Base-by-base conservation (phyloP, 495 filamentous ascomycete species). In the Daldinia bambusicola region DNA sequence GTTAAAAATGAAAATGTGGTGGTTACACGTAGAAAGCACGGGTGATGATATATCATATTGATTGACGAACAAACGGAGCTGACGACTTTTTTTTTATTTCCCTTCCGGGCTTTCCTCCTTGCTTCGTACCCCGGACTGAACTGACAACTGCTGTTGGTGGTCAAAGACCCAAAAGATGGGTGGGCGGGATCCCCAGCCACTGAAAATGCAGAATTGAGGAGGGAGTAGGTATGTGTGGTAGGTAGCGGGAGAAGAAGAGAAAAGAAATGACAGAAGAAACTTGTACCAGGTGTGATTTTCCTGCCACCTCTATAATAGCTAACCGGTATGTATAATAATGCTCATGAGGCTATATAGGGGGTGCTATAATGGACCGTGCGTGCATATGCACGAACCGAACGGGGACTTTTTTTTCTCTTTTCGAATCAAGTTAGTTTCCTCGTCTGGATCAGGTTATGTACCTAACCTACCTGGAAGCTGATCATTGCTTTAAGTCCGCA, bases 361-460 rank as follows among this genome's bases (percentile, higher is more conserved):
- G 16, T 68, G 20, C 16, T 68, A 56, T 68, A 62, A 67, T 63
- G 59, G 69, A 26, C 69, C 69, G 69, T 71, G 69, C 69, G 57
- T 63, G 51, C 48, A 61, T 34, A 55, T 58, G 18, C 41, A 58
- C 36, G 51, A 66, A 66, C 62, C 41, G 36, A 62, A 62, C n/a
- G 43, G 61, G 63, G 59, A 26, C 26, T 1, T 26, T 63, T 59
- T 59, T 57, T 57, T 41, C 40, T 51, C 36, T 30, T 30, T 37
- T 56, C 22, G 22, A 66, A 51, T 61, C 26, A 43, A 51, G 62
- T 61, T 66, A 70, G 56, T n/a, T 55, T 36, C 34, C 8, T 22
- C 40, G 8, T 37, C 34, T 37, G 13, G 55, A 36, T 57, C 18
- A 40, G 34, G 52, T 34, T n/a, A 57, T 9, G 34, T 36, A 48